Base-by-base conservation (phyloP, 768 basidiomycete species). In the Lentinula sp. region DNA sequence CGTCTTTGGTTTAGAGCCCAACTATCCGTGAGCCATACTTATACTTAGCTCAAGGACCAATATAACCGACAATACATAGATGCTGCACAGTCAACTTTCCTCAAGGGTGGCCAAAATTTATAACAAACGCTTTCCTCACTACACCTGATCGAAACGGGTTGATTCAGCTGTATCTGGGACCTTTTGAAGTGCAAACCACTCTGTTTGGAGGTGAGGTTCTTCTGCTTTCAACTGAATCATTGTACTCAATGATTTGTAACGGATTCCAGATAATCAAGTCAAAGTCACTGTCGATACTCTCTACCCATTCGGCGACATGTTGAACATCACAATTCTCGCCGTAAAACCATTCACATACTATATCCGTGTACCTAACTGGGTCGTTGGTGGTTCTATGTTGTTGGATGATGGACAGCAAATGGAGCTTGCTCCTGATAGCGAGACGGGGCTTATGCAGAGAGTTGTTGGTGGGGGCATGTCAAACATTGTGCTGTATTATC, bases 61-160 rank as follows among this genome's bases (percentile, higher is more conserved):
- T 36, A 12, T 23, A 7, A 39, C 32, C 37, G 15, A 15, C 20
- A 43, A 48, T 23, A 18, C 50, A 13, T 41, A 79, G 78, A 1
- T 82, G 80, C 62, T 82, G 81, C 68, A 81, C 80, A 1, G 81
- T 83, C 55, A 81, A 82, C 62, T 76, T 78, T 60, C 81, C 81
- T 33, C 81, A 83, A 66, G 80, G 79, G 35, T 82, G 78, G 77
- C 81, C 81, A 1, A 83, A 82, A 63, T 82, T 83, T 65, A 74
- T 82, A 58, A 73, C 77, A 15, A 82, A 80, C 66, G 74, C 81
- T 9, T 83, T 84, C 66, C 69, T 83, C 16, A 76, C 73, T 0
- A 79, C 77, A 16, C 71, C 76, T 15, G 77, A 81, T 67, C 65
- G 72, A 56, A 62, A 68, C 15, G 78, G 78, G 0, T 72, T 82